Conservation (phyloP, 768 basidiomycete species). For the Lactifluus echinatus region DNA sequence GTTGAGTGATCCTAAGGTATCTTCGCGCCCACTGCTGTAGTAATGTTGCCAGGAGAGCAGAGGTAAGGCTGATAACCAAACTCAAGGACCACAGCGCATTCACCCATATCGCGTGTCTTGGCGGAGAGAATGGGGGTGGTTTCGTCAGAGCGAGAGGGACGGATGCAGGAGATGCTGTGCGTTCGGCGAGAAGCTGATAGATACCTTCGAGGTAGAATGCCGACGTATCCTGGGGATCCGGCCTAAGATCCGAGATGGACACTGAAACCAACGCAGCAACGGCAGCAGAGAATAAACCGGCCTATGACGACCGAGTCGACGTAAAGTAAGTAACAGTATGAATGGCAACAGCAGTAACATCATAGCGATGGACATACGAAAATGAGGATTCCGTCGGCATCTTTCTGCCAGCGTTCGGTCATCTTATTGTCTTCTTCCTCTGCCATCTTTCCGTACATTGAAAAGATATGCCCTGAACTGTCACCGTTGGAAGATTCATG, state of each 20-base stretch:
- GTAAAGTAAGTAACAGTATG: not conserved
- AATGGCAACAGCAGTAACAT: no score
- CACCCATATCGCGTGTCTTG: not conserved
- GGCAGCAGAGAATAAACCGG: not conserved
- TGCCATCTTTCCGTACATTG: slow-evolving; percentile 13
- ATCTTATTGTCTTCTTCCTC: slow-evolving; percentile 2
- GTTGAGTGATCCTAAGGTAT: not conserved
- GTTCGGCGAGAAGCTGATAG: not conserved
- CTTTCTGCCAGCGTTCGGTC: not conserved
- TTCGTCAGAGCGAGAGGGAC: not conserved
- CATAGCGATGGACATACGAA: not conserved
- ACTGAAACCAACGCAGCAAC: not conserved
- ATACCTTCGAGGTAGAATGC: not conserved
- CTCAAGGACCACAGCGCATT: not conserved
- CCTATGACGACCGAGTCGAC: not conserved
- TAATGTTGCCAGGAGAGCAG: not conserved
- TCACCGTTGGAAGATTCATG: not conserved
- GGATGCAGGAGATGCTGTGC: not conserved
- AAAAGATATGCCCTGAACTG: not conserved
- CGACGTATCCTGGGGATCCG: not conserved
- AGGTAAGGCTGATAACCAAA: not conserved
- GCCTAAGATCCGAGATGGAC: not conserved
- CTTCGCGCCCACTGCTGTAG: not conserved
- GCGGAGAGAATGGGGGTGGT: not conserved
- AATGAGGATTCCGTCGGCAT: not conserved